Percentiles rank a stretch among this genome's conserved stretches.
Evolutionary conservation across 257 asterid species (phyloP).

Genomic region (Gentiana dahurica): DNA sequence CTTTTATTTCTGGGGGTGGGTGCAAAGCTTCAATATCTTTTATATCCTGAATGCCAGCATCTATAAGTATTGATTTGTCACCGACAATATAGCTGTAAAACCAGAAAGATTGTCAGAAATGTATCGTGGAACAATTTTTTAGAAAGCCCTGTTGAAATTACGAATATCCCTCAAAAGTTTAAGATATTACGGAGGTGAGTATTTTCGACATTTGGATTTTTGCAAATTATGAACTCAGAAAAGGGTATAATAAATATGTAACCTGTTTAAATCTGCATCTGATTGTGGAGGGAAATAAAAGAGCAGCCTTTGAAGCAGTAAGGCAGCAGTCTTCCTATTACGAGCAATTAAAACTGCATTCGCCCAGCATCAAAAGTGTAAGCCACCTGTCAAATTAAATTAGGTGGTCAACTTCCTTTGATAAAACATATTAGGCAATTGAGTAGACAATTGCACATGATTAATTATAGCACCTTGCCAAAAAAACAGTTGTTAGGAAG

Average conservation of each 20-base stretch:
- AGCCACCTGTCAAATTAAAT: constrained; percentile 49
- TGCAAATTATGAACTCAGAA: not conserved
- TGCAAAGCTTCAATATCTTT: constrained; percentile 63
- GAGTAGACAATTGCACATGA: not conserved
- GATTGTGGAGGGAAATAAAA: constrained; percentile 73
- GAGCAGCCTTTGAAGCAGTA: constrained; percentile 63
- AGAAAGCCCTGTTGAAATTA: not conserved
- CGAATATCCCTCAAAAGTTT: no score
- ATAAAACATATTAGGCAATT: not conserved
- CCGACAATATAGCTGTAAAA: constrained; percentile 77
- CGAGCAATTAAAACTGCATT: constrained; percentile 83
- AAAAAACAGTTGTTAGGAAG: not conserved
- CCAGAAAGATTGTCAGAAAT: not conserved
- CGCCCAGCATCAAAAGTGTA: constrained; percentile 96
- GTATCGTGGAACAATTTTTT: not conserved
- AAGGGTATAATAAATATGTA: not conserved
- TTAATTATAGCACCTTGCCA: not conserved
- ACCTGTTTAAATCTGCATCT: constrained; percentile 77
- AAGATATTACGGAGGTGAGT: no score
- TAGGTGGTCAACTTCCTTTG: not conserved
- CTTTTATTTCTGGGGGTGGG: constrained; percentile 78
- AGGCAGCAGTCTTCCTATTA: constrained; percentile 63
- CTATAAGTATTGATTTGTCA: constrained; percentile 72
- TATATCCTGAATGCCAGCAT: constrained; percentile 62
- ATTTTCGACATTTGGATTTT: no score